Percentiles rank a stretch among this genome's conserved stretches.
Conservation (phyloP, 192 early-diverging fungal genomes). For the Coemansia sp. region DNA sequence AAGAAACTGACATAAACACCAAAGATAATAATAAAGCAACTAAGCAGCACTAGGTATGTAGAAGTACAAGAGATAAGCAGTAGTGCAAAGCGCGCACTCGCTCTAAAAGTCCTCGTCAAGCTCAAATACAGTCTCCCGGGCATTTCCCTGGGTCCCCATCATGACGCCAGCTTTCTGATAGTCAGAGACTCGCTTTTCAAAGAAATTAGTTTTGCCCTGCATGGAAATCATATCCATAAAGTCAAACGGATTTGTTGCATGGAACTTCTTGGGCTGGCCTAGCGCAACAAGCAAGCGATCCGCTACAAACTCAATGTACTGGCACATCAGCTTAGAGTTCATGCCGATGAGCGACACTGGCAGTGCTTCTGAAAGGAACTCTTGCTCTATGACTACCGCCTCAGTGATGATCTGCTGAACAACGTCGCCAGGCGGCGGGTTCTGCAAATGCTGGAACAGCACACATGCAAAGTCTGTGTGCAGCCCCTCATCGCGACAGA, state of each 20-base stretch:
- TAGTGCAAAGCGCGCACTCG: too few relatives aligned
- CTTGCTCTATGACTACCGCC: slow-evolving; percentile 92
- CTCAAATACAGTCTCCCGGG: slow-evolving; percentile 67
- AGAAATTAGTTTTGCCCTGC: slow-evolving; percentile 99
- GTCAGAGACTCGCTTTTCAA: slow-evolving; percentile 94
- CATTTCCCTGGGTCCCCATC: slow-evolving; percentile 60
- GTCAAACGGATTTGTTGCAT: slow-evolving; percentile 90
- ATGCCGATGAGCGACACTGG: slow-evolving; percentile 94
- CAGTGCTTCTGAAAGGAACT: slow-evolving; percentile 91
- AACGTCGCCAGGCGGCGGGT: slow-evolving; percentile 66
- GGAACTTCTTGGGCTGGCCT: slow-evolving; percentile 82
- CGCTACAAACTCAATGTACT: slow-evolving; percentile 99
- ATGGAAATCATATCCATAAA: slow-evolving; percentile 99
- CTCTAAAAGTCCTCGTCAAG: slow-evolving; percentile 79
- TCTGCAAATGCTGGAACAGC: slow-evolving; percentile 77
- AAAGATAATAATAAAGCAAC: neutral
- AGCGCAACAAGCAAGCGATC: slow-evolving; percentile 90
- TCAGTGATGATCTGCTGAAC: slow-evolving; percentile 76
- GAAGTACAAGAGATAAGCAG: slow-evolving; percentile 1
- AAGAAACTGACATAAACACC: neutral
- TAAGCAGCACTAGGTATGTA: neutral
- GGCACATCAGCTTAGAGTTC: slow-evolving; percentile 91
- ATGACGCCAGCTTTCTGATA: slow-evolving; percentile 94
- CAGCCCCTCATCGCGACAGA: slow-evolving; percentile 95
- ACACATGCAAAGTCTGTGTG: slow-evolving; percentile 98